These are phyloP conservation scores for Aegilops longissima DNA, from an alignment of 176 grass and related monocot genomes.

Conservation along the genomic window DNA sequence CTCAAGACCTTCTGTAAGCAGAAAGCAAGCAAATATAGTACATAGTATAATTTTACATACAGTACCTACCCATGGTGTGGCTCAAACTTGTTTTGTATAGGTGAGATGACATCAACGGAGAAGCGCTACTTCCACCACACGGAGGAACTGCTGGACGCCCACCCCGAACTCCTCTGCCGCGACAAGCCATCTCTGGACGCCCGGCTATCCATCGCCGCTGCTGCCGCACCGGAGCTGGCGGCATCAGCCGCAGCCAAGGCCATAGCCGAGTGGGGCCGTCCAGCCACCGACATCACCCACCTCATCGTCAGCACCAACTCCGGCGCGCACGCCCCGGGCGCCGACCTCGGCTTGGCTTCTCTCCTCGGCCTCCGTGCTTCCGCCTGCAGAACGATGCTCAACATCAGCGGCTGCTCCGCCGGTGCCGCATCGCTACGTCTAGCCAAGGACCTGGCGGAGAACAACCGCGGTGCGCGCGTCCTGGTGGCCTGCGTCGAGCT, in stretches of 20 bases:
- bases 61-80: neutral
- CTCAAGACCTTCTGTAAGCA: neutral
- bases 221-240: neutral
- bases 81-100: neutral
- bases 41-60: too few species aligned
- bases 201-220: neutral
- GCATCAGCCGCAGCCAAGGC: too few species aligned
- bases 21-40: neutral
- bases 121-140: slow-evolving; percentile 32
- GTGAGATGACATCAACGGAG: slow-evolving; percentile 27
- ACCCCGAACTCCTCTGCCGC: slow-evolving; percentile 24
- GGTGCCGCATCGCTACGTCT: neutral
- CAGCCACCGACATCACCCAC: too few species aligned
- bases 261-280: too few species aligned
- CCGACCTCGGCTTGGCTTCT: too few species aligned
- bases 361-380: too few species aligned
- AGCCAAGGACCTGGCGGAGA: too few species aligned
- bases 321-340: too few species aligned
- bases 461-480: too few species aligned
- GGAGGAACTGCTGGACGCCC: neutral
- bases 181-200: slow-evolving; percentile 31
- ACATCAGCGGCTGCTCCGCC: neutral
- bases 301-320: too few species aligned
- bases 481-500: too few species aligned
- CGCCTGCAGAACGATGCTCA: neutral